Evolutionary conservation across 345 rosid genomes (phyloP), one percentile per base, ranked within the genome.

Genomic region (Brassica nigra): DNA sequence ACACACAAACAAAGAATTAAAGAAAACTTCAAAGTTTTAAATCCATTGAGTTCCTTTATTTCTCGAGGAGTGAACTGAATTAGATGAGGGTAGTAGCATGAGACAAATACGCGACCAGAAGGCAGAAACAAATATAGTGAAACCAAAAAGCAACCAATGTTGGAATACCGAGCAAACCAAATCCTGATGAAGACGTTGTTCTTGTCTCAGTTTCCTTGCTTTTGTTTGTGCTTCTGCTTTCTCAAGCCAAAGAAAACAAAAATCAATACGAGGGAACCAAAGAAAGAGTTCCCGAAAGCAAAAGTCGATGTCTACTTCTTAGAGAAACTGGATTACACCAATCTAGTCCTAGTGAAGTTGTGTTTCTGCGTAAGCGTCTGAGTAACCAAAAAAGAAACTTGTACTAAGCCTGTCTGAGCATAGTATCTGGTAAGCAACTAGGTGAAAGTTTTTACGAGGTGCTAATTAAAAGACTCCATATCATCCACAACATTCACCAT

Each of bases 331-430:
- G 39, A 74, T 62, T 70, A 36, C 71, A 72, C 73, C 42, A 68
- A 52, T 66, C 65, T 65, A 68, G 28, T 70, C 68, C 68, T 23
- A 23, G 27, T 23, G 27, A 23, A 23, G 27, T 23, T 23, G 27
- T 23, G 27, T 37, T 37, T 37, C 42, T 2, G 2, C 8, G 42
- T 8, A 9, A 7, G 42, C 10, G 42, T 37, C 42, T 37, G 42
- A 8, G 11, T 37, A 37, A 37, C 42, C 42, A 8, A 37, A 37
- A 37, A 34, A 34, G 8, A 37, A 37, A 37, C 84, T 61, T 88
- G 85, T 72, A 92, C 97, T 64, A 92, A 79, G 68, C 97, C 97
- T 15, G 90, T 90, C 84, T 91, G 88, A 5, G 86, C 86, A 76
- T 8, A 9, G 29, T 80, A 31, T 12, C 8, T 12, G 4, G 20